These are phyloP conservation scores for Micractinium conductrix DNA, from an alignment of 139 green algal species.

Conservation along the genomic window DNA sequence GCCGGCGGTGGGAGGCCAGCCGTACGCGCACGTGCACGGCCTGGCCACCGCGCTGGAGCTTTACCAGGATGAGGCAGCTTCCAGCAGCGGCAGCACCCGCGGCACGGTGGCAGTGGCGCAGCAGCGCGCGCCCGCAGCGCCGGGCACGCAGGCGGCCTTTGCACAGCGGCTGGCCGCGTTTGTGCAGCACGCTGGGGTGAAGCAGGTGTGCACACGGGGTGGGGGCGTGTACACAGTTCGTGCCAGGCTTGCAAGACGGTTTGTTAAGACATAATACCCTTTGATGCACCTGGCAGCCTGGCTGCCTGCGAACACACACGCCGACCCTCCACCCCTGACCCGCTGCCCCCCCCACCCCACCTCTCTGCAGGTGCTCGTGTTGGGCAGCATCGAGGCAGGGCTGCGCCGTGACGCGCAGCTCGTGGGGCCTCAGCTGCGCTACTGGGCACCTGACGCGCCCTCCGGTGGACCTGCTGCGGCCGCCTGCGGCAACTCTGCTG, in stretches of 20 bases:
- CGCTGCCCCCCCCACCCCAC: not conserved
- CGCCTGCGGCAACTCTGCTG: too few species aligned
- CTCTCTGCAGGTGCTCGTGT: slow-evolving; percentile 48
- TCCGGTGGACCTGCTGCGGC: too few species aligned
- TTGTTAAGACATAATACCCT: too few species aligned
- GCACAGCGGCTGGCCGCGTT: slow-evolving; percentile 59
- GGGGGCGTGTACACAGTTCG: not conserved
- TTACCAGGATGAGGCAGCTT: too few species aligned
- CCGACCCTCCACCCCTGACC: not conserved
- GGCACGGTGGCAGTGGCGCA: slow-evolving; percentile 65
- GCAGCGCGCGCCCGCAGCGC: slow-evolving; percentile 67
- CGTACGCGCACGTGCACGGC: slow-evolving; percentile 41
- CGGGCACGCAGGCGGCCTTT: slow-evolving; percentile 58
- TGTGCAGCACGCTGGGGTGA: slow-evolving; percentile 32
- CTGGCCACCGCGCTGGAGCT: slow-evolving; percentile 69
- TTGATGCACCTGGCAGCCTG: not conserved
- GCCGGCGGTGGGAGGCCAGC: slow-evolving; percentile 67
- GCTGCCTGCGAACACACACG: not conserved
- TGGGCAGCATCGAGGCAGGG: slow-evolving; percentile 64
- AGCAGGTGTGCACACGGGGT: slow-evolving; percentile 23
- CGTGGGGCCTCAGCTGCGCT: slow-evolving; percentile 50
- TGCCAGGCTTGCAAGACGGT: not conserved
- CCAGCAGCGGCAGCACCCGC: too few species aligned
- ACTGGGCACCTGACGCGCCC: slow-evolving; percentile 7
- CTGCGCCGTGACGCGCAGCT: slow-evolving; percentile 63